Evolutionary conservation across 2,329 filamentous ascomycete species (phyloP).

Genomic region (Hypoxylon sp.): DNA sequence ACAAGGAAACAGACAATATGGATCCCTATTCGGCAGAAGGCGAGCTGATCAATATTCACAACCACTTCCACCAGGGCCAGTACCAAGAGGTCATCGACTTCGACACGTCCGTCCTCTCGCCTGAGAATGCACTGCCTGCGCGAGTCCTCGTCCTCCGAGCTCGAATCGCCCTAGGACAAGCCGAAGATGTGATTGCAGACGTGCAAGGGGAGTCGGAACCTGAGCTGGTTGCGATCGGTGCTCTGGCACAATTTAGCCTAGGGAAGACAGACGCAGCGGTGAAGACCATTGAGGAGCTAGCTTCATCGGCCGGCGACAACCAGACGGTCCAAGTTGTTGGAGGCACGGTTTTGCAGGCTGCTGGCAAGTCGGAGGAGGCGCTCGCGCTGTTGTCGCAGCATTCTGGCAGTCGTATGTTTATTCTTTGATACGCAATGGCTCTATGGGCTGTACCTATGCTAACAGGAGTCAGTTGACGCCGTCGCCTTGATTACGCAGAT

Average conservation of each 20-base stretch:
- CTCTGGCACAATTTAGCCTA: constrained; percentile 76
- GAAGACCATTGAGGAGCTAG: constrained; percentile 75
- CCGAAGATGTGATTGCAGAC: constrained; percentile 78
- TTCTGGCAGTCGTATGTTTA: constrained; percentile 82
- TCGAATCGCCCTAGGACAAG: constrained; percentile 85
- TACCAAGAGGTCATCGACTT: constrained; percentile 90
- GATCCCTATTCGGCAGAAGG: constrained; percentile 79
- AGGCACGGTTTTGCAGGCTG: constrained; percentile 85
- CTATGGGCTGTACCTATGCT: constrained; percentile 15
- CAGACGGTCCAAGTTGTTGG: constrained; percentile 83
- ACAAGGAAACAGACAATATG: constrained; percentile 62
- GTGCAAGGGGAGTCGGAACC: constrained; percentile 75
- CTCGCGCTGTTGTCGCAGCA: constrained; percentile 84
- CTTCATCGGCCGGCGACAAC: constrained; percentile 78
- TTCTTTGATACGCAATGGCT: neutral
- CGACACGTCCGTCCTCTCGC: constrained; percentile 82
- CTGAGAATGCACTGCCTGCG: constrained; percentile 82
- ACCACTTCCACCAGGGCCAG: constrained; percentile 83
- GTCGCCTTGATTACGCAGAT: constrained; percentile 94
- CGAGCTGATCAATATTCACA: constrained; percentile 80
- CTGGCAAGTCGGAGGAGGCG: constrained; percentile 88
- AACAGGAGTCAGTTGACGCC: constrained; percentile 71
- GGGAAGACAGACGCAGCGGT: constrained; percentile 75
- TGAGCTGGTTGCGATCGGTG: constrained; percentile 82
- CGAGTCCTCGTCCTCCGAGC: constrained; percentile 85